phyloP scores from a whole-genome alignment of 169 alveolate species.

The Plasmodium coatneyi region DNA sequence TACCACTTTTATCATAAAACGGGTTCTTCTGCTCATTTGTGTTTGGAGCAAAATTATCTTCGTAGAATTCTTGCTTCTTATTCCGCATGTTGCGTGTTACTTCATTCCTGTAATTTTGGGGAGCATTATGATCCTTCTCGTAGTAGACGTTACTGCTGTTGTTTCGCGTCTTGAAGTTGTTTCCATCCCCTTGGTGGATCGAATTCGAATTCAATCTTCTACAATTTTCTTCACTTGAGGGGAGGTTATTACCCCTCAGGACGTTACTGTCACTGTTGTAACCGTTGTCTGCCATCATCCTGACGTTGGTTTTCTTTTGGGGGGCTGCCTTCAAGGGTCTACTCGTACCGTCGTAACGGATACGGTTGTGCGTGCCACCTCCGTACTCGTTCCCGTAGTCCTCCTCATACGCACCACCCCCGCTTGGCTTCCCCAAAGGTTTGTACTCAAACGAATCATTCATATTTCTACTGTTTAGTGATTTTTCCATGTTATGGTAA shows the following conservation, averaged over 20 bases:
- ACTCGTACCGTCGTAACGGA: neutral
- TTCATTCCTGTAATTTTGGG: slow-evolving; percentile 8
- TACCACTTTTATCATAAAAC: neutral
- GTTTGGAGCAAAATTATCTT: neutral
- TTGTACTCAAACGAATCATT: slow-evolving; percentile 32
- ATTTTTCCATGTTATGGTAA: slow-evolving; percentile 19
- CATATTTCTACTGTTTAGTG: slow-evolving; percentile 34
- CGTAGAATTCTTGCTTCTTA: neutral
- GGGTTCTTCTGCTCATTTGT: neutral
- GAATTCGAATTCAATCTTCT: slow-evolving; percentile 14
- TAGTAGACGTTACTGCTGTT: slow-evolving; percentile 45
- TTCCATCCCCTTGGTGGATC: neutral
- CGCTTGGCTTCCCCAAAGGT: neutral
- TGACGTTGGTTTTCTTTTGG: slow-evolving; percentile 12
- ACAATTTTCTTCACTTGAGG: slow-evolving; percentile 17
- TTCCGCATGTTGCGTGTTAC: neutral
- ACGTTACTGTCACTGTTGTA: slow-evolving; percentile 66
- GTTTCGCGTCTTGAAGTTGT: slow-evolving; percentile 15
- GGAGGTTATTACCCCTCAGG: neutral
- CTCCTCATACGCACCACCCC: neutral
- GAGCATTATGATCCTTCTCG: neutral
- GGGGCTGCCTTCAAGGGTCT: neutral
- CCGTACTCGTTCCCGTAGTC: neutral
- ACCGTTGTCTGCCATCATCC: slow-evolving; percentile 14
- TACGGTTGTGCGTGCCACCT: neutral